phyloP scores from a whole-genome alignment of 768 basidiomycete genomes.

The Lentinula edodes region DNA sequence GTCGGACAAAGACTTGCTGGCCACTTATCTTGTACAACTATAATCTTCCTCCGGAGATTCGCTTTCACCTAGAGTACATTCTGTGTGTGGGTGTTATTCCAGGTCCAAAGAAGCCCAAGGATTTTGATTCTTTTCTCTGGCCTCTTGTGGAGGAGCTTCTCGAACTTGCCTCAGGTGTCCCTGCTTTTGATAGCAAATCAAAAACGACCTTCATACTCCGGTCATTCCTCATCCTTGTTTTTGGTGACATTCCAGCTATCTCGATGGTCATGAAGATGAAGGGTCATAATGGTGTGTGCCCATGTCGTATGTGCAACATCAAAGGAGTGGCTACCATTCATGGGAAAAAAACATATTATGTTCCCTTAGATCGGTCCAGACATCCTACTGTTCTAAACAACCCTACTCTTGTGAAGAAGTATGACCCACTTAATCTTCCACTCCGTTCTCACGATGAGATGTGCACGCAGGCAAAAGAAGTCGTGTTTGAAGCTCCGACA shows the following conservation, averaged over 20 bases:
- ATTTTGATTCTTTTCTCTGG: constrained; percentile 25
- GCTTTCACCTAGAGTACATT: constrained; percentile 20
- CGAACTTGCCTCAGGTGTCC: constrained; percentile 20
- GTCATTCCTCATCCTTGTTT: constrained; percentile 20
- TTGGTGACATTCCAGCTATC: constrained; percentile 25
- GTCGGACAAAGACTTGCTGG: constrained; percentile 21
- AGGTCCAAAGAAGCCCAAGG: constrained; percentile 23
- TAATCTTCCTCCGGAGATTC: constrained; percentile 27
- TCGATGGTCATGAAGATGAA: constrained; percentile 19
- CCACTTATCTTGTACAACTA: constrained; percentile 26
- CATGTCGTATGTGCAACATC: constrained; percentile 24
- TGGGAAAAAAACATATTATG: constrained; percentile 10
- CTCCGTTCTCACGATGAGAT: constrained; percentile 16
- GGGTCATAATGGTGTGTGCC: constrained; percentile 23
- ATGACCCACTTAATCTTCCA: constrained; percentile 19
- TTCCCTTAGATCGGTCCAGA: constrained; percentile 13
- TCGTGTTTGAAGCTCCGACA: constrained; percentile 8
- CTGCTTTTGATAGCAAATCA: constrained; percentile 16
- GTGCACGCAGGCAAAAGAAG: neutral
- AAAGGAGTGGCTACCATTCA: constrained; percentile 10
- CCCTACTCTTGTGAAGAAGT: neutral
- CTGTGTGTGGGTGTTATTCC: constrained; percentile 27
- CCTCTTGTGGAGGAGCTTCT: constrained; percentile 24
- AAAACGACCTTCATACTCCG: constrained; percentile 16
- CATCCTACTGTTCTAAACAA: constrained; percentile 6